Evolutionary conservation across 23 red algal genomes (phyloP).

Genomic region (Gracilaria domingensis): DNA sequence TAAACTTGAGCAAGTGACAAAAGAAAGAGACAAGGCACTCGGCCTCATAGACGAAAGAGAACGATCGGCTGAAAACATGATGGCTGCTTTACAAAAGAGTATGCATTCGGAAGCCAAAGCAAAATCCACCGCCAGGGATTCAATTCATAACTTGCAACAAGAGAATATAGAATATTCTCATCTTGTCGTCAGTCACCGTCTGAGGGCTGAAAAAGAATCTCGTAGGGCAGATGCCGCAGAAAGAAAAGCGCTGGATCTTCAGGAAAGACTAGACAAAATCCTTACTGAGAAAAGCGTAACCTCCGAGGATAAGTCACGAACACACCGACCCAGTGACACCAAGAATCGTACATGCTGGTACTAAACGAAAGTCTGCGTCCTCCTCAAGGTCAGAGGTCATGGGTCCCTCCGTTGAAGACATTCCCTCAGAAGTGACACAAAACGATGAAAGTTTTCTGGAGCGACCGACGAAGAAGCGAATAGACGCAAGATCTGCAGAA

Average conservation of each 20-base stretch:
- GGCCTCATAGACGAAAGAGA: not conserved
- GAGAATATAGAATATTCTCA: conserved; percentile 13
- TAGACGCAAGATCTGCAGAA: not conserved
- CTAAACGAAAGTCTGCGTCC: not conserved
- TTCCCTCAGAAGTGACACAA: conserved; percentile 25
- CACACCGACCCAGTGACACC: not conserved
- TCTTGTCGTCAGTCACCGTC: conserved; percentile 2
- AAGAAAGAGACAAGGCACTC: conserved; percentile 25
- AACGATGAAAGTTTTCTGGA: not conserved
- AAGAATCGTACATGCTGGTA: not conserved
- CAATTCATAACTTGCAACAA: conserved; percentile 19
- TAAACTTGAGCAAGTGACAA: conserved; percentile 17
- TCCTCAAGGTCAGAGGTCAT: conserved; percentile 2
- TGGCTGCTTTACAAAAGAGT: conserved; percentile 29
- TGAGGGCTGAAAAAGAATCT: conserved; percentile 27
- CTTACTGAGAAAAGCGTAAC: conserved; percentile 7
- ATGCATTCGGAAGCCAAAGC: conserved; percentile 26
- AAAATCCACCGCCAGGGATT: conserved; percentile 24
- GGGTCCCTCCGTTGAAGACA: not conserved
- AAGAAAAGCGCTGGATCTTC: conserved; percentile 6
- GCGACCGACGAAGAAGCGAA: not conserved
- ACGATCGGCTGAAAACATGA: not conserved
- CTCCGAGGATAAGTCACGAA: conserved; percentile 3
- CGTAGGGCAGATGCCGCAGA: conserved; percentile 15
- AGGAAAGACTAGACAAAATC: conserved; percentile 9